A percentile compares a stretch with the other conserved stretches of the same genome.
These are phyloP conservation scores for Dactylellina parvicollis DNA, from an alignment of 2,329 filamentous ascomycete species.

Conservation along the genomic window DNA sequence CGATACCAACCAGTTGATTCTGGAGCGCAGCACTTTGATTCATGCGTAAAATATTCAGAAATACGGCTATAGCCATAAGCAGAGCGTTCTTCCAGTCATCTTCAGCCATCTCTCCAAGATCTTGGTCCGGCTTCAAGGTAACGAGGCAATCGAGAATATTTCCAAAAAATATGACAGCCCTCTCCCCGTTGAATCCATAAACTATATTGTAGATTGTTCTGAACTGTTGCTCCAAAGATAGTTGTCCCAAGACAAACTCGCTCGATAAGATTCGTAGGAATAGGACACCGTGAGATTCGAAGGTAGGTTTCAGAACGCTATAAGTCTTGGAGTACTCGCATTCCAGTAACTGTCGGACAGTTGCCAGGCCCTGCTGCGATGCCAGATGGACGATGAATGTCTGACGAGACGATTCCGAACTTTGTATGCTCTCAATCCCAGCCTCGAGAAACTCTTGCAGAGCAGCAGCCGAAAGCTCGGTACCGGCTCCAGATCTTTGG, in stretches of 20 bases:
- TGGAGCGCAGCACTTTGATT: slow-evolving; percentile 43
- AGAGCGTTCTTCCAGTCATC: slow-evolving; percentile 25
- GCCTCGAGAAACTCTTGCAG: slow-evolving; percentile 38
- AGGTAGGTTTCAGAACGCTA: slow-evolving; percentile 31
- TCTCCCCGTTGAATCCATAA: slow-evolving; percentile 57
- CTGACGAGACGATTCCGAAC: slow-evolving; percentile 30
- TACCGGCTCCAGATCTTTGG: too few relatives aligned
- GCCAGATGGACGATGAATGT: slow-evolving; percentile 21
- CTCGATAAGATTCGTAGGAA: slow-evolving; percentile 57
- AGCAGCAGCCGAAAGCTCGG: slow-evolving; percentile 22
- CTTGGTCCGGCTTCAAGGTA: slow-evolving; percentile 19
- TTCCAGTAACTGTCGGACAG: slow-evolving; percentile 35
- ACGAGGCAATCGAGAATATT: slow-evolving; percentile 15
- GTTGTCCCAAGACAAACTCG: slow-evolving; percentile 54
- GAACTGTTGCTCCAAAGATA: slow-evolving; percentile 57
- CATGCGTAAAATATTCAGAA: slow-evolving; percentile 27
- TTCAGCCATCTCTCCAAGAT: slow-evolving; percentile 5
- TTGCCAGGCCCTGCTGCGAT: slow-evolving; percentile 26
- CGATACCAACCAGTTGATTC: slow-evolving; percentile 8
- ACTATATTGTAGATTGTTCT: slow-evolving; percentile 59
- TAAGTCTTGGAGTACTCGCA: slow-evolving; percentile 31
- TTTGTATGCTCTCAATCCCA: slow-evolving; percentile 20
- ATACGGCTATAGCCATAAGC: slow-evolving; percentile 8
- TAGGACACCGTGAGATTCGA: slow-evolving; percentile 55
- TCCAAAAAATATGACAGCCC: slow-evolving; percentile 56